Percentiles rank a stretch among this genome's conserved stretches.
Evolutionary conservation across 2,329 filamentous ascomycete species (phyloP).

Genomic region (Aspergillus persii): DNA sequence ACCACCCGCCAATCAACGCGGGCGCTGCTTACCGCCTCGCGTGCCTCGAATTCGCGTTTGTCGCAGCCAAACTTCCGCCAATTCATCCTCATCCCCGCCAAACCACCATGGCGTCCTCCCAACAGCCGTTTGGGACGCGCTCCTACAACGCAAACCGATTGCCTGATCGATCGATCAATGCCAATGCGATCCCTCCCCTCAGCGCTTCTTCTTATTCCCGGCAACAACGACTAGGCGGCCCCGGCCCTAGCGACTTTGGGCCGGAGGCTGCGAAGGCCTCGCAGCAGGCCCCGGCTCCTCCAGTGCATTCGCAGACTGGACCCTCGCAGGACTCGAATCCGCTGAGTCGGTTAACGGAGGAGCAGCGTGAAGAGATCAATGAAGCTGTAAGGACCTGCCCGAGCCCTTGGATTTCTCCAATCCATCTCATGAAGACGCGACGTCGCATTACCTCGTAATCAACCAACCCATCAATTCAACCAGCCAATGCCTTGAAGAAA

Average conservation of each 20-base stretch:
- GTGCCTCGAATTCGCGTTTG: slow-evolving; percentile 9
- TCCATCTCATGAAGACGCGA: neutral
- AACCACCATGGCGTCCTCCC: slow-evolving; percentile 50
- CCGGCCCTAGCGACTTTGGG: slow-evolving; percentile 26
- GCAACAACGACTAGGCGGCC: slow-evolving; percentile 34
- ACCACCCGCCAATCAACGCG: slow-evolving; percentile 10
- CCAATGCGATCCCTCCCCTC: slow-evolving; percentile 44
- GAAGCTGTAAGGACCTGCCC: slow-evolving; percentile 68
- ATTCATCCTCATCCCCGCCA: neutral
- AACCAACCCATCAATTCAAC: neutral
- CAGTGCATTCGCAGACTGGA: slow-evolving; percentile 39
- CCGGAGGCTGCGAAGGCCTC: slow-evolving; percentile 28
- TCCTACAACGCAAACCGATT: slow-evolving; percentile 54
- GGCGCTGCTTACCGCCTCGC: slow-evolving; percentile 23
- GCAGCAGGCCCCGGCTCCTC: slow-evolving; percentile 33
- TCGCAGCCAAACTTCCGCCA: slow-evolving; percentile 4
- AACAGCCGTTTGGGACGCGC: slow-evolving; percentile 56
- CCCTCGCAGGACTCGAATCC: slow-evolving; percentile 49
- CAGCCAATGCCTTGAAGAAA: neutral
- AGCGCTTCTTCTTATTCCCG: slow-evolving; percentile 45
- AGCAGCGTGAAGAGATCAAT: slow-evolving; percentile 88
- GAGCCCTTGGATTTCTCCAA: neutral
- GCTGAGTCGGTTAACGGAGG: slow-evolving; percentile 67
- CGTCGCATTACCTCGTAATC: no score
- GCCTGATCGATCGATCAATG: slow-evolving; percentile 47